Base-by-base conservation (phyloP, 1,284 basidiomycete genomes). In the Fomitopsis palustris region DNA sequence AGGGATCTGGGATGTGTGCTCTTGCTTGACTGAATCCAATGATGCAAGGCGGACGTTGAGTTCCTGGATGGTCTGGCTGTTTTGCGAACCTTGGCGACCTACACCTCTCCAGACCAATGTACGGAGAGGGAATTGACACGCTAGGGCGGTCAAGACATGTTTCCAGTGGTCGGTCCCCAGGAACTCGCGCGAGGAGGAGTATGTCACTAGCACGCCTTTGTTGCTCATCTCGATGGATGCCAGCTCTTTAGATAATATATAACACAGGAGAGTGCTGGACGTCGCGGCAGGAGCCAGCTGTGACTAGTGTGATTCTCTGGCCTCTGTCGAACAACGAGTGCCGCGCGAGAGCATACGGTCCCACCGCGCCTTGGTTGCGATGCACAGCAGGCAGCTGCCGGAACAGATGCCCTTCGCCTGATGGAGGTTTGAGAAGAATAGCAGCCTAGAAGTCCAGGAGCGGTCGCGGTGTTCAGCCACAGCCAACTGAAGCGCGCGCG, bases 21-120 rank as follows among this genome's bases (percentile, higher is more conserved):
- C 90, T 62, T 89, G 87, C 45, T 83, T 82, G 45, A 90, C 74
- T 35, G 84, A 81, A 56, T 94, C 90, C 29, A 94, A 78, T 21
- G 87, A 76, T 10, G 89, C 79, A 37, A 97, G 76, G 42, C 84
- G 80, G 56, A 96, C 82, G 59, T 89, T 81, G n/a, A 96, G 81
- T 64, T 92, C 87, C 69, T 95, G 93, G 53, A 98, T 93, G 1
- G 93, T 96, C 61, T 92, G 81, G 43, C 95, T 79, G 4, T 85
- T 84, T 2, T 52, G 49, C 25, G 49, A 10, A 21, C 49, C 19
- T 7, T 35, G 47, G 12, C 87, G 80, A 4, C 85, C 82, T 4
- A 75, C 67, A 29, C 91, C 83, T 72, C 91, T 95, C 95, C 96
- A 97, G 72, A 96, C 92, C 21, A 97, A 81, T 73, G 90, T 95